Base-by-base conservation (phyloP, 2,329 filamentous ascomycete species). In the Penicillium sp. region DNA sequence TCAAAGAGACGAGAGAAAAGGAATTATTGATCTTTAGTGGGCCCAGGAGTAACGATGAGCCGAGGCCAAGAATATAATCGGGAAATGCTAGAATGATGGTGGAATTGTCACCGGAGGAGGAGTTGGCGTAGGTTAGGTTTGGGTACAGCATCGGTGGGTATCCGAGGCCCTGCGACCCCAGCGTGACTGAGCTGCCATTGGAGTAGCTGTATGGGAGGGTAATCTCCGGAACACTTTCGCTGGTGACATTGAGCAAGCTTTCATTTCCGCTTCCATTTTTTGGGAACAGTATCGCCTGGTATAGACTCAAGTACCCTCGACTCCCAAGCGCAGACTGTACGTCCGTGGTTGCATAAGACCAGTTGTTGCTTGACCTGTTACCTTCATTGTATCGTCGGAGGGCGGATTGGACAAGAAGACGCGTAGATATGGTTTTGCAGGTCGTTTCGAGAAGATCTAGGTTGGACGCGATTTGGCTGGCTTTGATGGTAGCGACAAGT, bases 401-500 rank as follows among this genome's bases (percentile, higher is more conserved):
- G 5, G 81, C 76, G 27, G 67, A 62, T 59, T 85, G 83, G 3
- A 84, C 76, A 12, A 82, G 62, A 7, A 84, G 67, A 30, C 83
- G 76, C 0, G 89, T 91, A 6, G 87, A 79, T 37, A 94, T 87
- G 48, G 88, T 87, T 49, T 81, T 79, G 65, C 86, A 88, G 52
- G 85, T 87, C 26, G 88, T 88, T 73, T 91, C 84, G 60, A 96
- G 84, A 45, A 96, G 81, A 45, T 90, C 80, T 49, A 97, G 82
- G 67, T 91, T 89, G 46, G 90, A 87, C 5, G 88, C 80, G 56
- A 97, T 81, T 67, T 93, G 88, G 24, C 89, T 86, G 17, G 91
- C 88, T 71, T 96, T 96, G 67, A 96, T 84, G 2, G 89, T 91
- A 6, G 92, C 92, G 1, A 90, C 90, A 55, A 96, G 79, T 21